Conservation (phyloP, 108 stramenopile species). For the Cylindrotheca fusiformis region DNA sequence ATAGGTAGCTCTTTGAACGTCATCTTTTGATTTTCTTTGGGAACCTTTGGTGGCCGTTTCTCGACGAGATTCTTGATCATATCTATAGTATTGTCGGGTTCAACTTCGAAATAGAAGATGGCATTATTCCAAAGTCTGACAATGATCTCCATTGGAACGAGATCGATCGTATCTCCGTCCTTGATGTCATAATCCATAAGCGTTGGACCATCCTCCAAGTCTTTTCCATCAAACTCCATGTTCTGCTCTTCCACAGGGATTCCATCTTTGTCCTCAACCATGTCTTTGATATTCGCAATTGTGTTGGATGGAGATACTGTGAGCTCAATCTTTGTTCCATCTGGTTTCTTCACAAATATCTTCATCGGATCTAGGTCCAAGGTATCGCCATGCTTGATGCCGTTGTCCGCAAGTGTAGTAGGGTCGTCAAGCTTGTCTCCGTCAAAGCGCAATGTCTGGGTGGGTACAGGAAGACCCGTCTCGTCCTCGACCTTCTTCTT, state of each 20-base stretch:
- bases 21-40: conserved; percentile 19
- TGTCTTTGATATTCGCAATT: conserved; percentile 24
- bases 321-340: conserved; percentile 13
- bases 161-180: conserved; percentile 10
- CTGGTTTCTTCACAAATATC: conserved; percentile 19
- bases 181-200: conserved; percentile 15
- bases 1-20: conserved; percentile 9
- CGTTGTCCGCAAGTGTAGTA: conserved; percentile 10
- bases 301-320: conserved; percentile 13
- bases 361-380: conserved; percentile 22
- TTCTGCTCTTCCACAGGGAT: conserved; percentile 30
- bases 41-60: conserved; percentile 1
- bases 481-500: conserved; percentile 20
- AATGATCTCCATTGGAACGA: conserved; percentile 29
- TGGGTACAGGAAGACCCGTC: conserved; percentile 1
- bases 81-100: conserved; percentile 8
- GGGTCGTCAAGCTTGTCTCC: conserved; percentile 7
- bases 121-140: conserved; percentile 13
- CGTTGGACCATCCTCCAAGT: conserved; percentile 22
- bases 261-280: conserved; percentile 21
- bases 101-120: conserved; percentile 3
- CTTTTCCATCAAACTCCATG: conserved; percentile 6
- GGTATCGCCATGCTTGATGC: conserved; percentile 15
- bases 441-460: conserved; percentile 4
- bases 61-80: conserved; percentile 20